These are phyloP conservation scores for Colletotrichum magnum DNA, from an alignment of 2,329 filamentous ascomycete genomes.

Conservation along the genomic window DNA sequence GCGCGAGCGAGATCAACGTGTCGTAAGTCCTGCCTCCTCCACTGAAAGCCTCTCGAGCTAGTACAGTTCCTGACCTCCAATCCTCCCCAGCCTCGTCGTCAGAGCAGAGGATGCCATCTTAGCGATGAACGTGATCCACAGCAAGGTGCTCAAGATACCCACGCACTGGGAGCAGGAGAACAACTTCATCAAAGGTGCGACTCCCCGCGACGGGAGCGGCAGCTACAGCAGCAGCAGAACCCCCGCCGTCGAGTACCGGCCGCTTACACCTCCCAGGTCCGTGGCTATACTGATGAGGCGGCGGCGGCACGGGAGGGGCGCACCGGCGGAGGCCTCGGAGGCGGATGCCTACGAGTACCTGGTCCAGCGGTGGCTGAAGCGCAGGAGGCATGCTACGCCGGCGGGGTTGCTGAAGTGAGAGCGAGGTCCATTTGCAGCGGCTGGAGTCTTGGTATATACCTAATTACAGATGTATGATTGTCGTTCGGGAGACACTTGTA, in stretches of 20 bases:
- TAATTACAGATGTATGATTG: too few species aligned
- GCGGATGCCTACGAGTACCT: conserved; percentile 10
- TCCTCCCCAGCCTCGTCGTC: conserved; percentile 75
- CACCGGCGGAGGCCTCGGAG: background rate
- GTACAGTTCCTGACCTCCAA: background rate
- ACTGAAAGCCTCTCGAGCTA: background rate
- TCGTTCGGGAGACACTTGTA: too few species aligned
- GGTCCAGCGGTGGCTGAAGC: conserved; percentile 17
- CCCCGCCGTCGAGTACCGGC: background rate
- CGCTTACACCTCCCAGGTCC: conserved; percentile 37
- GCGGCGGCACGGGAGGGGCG: background rate
- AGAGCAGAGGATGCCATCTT: conserved; percentile 90
- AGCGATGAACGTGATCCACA: conserved; percentile 96
- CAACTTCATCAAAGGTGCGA: conserved; percentile 39
- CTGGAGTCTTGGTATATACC: background rate
- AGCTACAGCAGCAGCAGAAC: background rate
- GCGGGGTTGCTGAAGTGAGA: background rate
- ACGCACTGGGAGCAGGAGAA: conserved; percentile 37
- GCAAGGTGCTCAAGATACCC: conserved; percentile 63
- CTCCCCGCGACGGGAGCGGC: background rate
- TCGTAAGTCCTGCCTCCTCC: conserved; percentile 69
- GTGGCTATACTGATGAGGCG: conserved; percentile 36
- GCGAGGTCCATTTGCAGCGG: too few species aligned
- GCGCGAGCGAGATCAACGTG: conserved; percentile 98
- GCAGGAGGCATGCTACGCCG: background rate